These are phyloP conservation scores for Moniliophthora roreri DNA, from an alignment of 1,284 basidiomycete species.

Conservation along the genomic window DNA sequence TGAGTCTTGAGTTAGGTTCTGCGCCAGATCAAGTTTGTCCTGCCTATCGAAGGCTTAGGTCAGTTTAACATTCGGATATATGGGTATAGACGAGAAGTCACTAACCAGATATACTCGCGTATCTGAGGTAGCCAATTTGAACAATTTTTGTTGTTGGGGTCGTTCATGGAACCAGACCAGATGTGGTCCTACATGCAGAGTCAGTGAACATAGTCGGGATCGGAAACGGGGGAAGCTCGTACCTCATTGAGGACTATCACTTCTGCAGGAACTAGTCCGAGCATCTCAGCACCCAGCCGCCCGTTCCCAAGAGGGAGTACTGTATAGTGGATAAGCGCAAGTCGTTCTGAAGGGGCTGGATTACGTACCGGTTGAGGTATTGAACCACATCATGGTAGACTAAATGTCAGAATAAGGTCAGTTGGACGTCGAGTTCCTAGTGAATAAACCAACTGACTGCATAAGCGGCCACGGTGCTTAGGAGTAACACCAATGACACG, in stretches of 20 bases:
- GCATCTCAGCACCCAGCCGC: conserved; percentile 13
- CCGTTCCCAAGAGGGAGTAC: conserved; percentile 17
- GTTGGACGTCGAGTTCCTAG: too few species aligned
- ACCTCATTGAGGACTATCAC: conserved; percentile 16
- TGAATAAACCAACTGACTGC: too few species aligned
- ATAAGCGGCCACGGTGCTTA: too few species aligned
- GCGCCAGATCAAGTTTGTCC: conserved; percentile 13
- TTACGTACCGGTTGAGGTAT: conserved; percentile 12
- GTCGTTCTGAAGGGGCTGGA: background rate
- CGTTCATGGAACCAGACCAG: conserved; percentile 18
- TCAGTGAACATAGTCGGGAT: background rate
- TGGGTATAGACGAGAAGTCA: background rate
- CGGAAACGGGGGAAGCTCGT: background rate
- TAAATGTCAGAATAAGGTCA: background rate
- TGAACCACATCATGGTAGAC: conserved; percentile 17
- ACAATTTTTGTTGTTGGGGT: conserved; percentile 15
- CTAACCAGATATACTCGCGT: conserved; percentile 13
- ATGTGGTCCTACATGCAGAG: conserved; percentile 11
- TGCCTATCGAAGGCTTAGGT: conserved; percentile 4
- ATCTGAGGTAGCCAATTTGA: conserved; percentile 8
- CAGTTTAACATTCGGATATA: background rate
- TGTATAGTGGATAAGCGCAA: background rate
- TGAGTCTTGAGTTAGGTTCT: conserved; percentile 4
- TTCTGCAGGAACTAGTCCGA: conserved; percentile 12
- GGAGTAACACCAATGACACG: too few species aligned